Evolutionary conservation across 768 basidiomycete genomes (phyloP).

Genomic region (Panaeolus papilionaceus): DNA sequence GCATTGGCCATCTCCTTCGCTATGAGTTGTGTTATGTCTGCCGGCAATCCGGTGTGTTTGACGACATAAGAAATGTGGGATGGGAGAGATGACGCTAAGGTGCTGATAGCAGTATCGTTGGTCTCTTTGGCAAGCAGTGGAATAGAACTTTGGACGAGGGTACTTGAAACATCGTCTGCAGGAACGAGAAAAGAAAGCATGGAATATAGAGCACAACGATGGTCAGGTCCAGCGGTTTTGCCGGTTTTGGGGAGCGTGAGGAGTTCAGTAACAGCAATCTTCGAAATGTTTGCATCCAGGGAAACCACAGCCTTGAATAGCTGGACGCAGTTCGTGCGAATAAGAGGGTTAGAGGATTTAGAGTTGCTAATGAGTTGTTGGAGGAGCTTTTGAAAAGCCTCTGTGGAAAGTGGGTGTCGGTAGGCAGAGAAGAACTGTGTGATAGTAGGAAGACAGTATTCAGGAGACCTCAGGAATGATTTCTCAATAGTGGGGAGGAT

Average conservation of each 20-base stretch:
- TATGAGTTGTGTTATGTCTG: slow-evolving; percentile 54
- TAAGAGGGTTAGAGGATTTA: slow-evolving; percentile 73
- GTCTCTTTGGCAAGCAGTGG: slow-evolving; percentile 73
- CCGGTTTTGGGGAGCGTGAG: slow-evolving; percentile 78
- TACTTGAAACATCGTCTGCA: slow-evolving; percentile 43
- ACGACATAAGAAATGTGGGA: slow-evolving; percentile 67
- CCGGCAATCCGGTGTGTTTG: slow-evolving; percentile 44
- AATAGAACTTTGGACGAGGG: slow-evolving; percentile 51
- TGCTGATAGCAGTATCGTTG: slow-evolving; percentile 66
- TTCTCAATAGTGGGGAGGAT: slow-evolving; percentile 83
- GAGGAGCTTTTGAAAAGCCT: slow-evolving; percentile 60
- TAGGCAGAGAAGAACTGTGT: slow-evolving; percentile 64
- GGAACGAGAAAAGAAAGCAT: slow-evolving; percentile 70
- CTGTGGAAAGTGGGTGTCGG: slow-evolving; percentile 51
- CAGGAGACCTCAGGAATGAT: slow-evolving; percentile 81
- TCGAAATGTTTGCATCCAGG: slow-evolving; percentile 43
- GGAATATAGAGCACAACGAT: slow-evolving; percentile 79
- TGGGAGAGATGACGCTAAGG: slow-evolving; percentile 60
- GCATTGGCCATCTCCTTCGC: slow-evolving; percentile 73
- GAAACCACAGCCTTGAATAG: slow-evolving; percentile 62
- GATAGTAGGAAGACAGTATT: slow-evolving; percentile 68
- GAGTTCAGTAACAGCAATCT: slow-evolving; percentile 65
- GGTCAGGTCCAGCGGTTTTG: slow-evolving; percentile 89
- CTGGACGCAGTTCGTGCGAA: slow-evolving; percentile 59
- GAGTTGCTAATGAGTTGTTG: slow-evolving; percentile 66